A percentile compares a stretch with the other conserved stretches of the same genome.
Evolutionary conservation across 768 basidiomycete genomes (phyloP).

Genomic region (Pisolithus albus): DNA sequence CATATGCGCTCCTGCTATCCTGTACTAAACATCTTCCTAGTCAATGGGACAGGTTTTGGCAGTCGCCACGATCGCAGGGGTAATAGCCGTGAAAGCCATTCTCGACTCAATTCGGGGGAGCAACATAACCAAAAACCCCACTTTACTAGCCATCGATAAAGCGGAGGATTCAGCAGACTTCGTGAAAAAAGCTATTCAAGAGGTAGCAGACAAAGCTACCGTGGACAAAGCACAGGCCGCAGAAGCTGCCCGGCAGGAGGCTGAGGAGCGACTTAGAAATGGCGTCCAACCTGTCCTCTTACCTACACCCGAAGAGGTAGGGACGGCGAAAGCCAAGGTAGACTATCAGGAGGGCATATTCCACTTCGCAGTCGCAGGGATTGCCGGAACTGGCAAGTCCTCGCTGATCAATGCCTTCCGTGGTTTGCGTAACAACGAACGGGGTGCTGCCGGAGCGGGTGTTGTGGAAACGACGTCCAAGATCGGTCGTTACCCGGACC

Average conservation of each 20-base stretch:
- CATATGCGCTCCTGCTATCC: too few relatives aligned
- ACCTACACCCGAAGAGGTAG: constrained; percentile 11
- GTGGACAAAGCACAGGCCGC: neutral
- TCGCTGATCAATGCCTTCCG: constrained; percentile 19
- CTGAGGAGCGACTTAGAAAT: constrained; percentile 3
- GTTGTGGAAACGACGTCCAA: constrained; percentile 17
- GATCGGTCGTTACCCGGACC: neutral
- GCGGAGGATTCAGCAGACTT: too few relatives aligned
- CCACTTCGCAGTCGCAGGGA: constrained; percentile 24
- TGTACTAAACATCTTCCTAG: too few relatives aligned
- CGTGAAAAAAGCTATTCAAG: neutral
- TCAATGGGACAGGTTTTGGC: too few relatives aligned
- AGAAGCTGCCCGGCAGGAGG: neutral
- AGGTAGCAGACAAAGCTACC: neutral
- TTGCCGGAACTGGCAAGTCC: constrained; percentile 8
- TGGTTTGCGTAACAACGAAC: constrained; percentile 12
- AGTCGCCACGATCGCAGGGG: too few relatives aligned
- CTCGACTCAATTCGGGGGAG: too few relatives aligned
- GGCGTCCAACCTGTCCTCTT: constrained; percentile 11
- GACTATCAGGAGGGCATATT: constrained; percentile 13
- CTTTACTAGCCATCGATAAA: too few relatives aligned
- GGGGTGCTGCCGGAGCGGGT: constrained; percentile 19
- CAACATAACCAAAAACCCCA: too few relatives aligned
- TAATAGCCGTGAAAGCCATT: too few relatives aligned
- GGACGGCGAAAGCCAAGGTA: neutral